phyloP scores from a whole-genome alignment of 176 grass and related monocot species.

The Carex pumila region DNA sequence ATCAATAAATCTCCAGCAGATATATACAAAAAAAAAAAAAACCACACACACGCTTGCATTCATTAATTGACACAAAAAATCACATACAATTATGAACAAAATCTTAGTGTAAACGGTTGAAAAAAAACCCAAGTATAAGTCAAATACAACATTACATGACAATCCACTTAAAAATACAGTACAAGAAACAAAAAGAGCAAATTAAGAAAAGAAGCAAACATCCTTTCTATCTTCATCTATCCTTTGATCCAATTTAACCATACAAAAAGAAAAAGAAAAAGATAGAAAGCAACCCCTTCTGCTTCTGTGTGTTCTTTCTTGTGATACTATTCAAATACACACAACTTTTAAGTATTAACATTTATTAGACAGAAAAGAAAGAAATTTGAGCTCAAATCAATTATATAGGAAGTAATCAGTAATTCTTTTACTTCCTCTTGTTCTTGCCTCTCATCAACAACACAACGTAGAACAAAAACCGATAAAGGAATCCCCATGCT shows the following conservation, averaged over 20 bases:
- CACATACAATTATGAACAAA: background rate
- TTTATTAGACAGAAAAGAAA: background rate
- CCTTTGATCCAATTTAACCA: background rate
- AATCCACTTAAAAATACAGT: background rate
- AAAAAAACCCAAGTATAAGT: background rate
- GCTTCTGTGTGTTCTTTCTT: background rate
- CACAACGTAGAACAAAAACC: slow-evolving; percentile 53
- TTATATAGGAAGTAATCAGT: background rate
- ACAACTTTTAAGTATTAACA: background rate
- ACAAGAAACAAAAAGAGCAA: background rate
- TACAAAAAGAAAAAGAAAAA: background rate
- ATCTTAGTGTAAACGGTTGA: background rate
- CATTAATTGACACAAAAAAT: too few relatives aligned
- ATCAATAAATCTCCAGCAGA: background rate
- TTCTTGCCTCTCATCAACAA: slow-evolving; percentile 54
- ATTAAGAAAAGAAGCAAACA: background rate
- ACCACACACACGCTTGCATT: background rate
- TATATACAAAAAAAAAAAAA: background rate
- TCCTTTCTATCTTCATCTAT: background rate
- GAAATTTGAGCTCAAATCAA: background rate
- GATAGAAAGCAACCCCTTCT: background rate
- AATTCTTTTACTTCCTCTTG: slow-evolving; percentile 38
- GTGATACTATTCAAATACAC: background rate
- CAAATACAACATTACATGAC: background rate
- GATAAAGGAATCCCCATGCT: slow-evolving; percentile 66